phyloP scores from a whole-genome alignment of 2,329 filamentous ascomycete genomes.

The Colletotrichum navitas region DNA sequence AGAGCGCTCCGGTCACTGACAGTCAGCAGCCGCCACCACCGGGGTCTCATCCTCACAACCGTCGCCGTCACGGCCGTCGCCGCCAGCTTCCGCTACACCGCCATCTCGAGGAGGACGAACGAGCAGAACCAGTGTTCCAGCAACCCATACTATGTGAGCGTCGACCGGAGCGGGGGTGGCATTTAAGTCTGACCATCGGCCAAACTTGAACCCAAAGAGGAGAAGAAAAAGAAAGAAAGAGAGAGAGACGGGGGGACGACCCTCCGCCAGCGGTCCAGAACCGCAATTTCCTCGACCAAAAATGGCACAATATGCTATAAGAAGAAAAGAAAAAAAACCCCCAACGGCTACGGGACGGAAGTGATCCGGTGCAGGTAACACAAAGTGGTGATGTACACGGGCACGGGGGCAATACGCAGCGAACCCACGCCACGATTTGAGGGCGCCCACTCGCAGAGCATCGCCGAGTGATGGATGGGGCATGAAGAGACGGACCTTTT shows the following conservation, averaged over 20 bases:
- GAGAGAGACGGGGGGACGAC: neutral
- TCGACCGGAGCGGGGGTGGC: constrained; percentile 65
- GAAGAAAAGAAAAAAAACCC: too few species aligned
- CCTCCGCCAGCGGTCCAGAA: too few species aligned
- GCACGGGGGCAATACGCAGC: neutral
- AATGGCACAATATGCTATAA: neutral
- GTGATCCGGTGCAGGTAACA: constrained; percentile 4
- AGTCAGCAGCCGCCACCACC: constrained; percentile 52
- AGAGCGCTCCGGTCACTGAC: constrained; percentile 1
- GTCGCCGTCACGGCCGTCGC: constrained; percentile 48
- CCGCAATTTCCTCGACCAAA: neutral
- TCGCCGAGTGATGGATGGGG: neutral
- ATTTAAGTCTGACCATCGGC: constrained; percentile 47
- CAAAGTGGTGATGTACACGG: neutral
- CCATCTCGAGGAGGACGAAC: constrained; percentile 55
- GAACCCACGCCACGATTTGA: neutral
- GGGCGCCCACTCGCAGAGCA: neutral
- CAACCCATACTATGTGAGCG: constrained; percentile 60
- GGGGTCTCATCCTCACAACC: constrained; percentile 52
- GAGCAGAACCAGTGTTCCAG: constrained; percentile 57
- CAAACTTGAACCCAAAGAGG: too few species aligned
- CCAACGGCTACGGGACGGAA: neutral
- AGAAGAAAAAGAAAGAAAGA: constrained; percentile 8
- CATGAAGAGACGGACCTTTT: constrained; percentile 7
- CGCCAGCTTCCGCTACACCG: constrained; percentile 51